These are phyloP conservation scores for Podospora fimiseda DNA, from an alignment of 495 filamentous ascomycete genomes.

Conservation along the genomic window DNA sequence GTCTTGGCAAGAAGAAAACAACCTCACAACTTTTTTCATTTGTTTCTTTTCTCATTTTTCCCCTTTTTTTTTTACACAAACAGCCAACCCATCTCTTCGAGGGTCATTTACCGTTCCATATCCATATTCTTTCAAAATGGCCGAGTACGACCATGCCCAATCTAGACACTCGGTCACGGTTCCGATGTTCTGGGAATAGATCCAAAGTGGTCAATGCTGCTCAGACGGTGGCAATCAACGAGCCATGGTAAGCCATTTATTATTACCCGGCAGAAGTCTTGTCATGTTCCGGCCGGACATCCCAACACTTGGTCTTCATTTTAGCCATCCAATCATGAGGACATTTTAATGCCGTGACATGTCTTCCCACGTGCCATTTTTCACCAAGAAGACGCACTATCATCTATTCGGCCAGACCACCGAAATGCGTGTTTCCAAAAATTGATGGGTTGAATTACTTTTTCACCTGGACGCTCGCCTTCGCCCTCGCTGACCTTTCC, in stretches of 20 bases:
- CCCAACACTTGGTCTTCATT: slow-evolving; percentile 6
- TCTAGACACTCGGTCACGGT: too few species aligned
- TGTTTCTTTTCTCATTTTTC: background rate
- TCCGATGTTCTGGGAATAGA: background rate
- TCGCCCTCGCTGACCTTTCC: slow-evolving; percentile 2
- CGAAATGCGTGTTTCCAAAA: slow-evolving; percentile 17
- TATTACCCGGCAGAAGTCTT: slow-evolving; percentile 18
- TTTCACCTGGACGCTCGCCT: background rate
- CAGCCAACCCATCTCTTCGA: background rate
- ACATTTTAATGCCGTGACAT: background rate
- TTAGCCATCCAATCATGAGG: slow-evolving; percentile 24
- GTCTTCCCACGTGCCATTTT: background rate
- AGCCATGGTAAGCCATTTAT: slow-evolving; percentile 5
- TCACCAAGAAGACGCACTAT: background rate
- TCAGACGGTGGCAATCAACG: background rate
- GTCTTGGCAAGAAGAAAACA: background rate
- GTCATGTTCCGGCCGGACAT: slow-evolving; percentile 8
- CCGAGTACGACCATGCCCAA: too few species aligned
- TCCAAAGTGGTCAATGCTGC: background rate
- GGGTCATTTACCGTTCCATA: too few species aligned
- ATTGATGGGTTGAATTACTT: slow-evolving; percentile 8
- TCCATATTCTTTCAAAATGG: too few species aligned
- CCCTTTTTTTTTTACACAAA: background rate
- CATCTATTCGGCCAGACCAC: slow-evolving; percentile 11
- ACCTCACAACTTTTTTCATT: background rate